These are phyloP conservation scores for Sporothrix humicola DNA, from an alignment of 2,329 filamentous ascomycete species.

Conservation along the genomic window DNA sequence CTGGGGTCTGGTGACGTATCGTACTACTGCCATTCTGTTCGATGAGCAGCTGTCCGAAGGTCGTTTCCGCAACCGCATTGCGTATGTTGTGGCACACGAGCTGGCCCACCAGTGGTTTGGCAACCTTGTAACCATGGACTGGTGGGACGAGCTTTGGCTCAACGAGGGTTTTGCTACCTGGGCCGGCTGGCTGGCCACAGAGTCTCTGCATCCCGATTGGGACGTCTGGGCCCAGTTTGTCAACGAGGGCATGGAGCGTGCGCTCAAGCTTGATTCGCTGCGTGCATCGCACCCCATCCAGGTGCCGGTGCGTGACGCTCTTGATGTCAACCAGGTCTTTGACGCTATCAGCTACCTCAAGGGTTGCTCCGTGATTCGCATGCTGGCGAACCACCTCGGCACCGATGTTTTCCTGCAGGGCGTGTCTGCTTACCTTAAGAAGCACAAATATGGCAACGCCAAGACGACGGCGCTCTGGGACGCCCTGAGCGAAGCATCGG, in stretches of 20 bases:
- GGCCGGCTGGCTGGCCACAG: slow-evolving; percentile 93
- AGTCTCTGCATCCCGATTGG: slow-evolving; percentile 95
- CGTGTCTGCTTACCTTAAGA: slow-evolving; percentile 86
- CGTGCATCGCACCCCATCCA: slow-evolving; percentile 95
- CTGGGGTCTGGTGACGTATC: slow-evolving; percentile 95
- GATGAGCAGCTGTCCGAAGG: slow-evolving; percentile 91
- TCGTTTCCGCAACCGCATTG: slow-evolving; percentile 89
- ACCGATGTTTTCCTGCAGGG: slow-evolving; percentile 88
- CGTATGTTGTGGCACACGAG: slow-evolving; percentile 98
- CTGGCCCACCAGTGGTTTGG: slow-evolving; percentile 98
- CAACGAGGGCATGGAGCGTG: slow-evolving; percentile 90
- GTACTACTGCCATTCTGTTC: slow-evolving; percentile 94
- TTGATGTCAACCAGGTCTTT: slow-evolving; percentile 98
- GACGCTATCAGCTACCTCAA: slow-evolving; percentile 97
- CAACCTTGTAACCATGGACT: slow-evolving; percentile 97
- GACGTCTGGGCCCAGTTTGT: slow-evolving; percentile 98
- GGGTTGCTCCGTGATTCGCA: slow-evolving; percentile 93
- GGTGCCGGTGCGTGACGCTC: slow-evolving; percentile 88
- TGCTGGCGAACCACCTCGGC: slow-evolving; percentile 90
- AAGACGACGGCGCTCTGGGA: slow-evolving; percentile 91
- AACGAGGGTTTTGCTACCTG: slow-evolving; percentile 98
- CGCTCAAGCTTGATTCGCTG: slow-evolving; percentile 86
- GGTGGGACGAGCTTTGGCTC: slow-evolving; percentile 97
- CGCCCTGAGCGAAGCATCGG: slow-evolving; percentile 84
- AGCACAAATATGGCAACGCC: slow-evolving; percentile 86